Conservation (phyloP, 768 basidiomycete genomes). For the Amanita pallidorosea region DNA sequence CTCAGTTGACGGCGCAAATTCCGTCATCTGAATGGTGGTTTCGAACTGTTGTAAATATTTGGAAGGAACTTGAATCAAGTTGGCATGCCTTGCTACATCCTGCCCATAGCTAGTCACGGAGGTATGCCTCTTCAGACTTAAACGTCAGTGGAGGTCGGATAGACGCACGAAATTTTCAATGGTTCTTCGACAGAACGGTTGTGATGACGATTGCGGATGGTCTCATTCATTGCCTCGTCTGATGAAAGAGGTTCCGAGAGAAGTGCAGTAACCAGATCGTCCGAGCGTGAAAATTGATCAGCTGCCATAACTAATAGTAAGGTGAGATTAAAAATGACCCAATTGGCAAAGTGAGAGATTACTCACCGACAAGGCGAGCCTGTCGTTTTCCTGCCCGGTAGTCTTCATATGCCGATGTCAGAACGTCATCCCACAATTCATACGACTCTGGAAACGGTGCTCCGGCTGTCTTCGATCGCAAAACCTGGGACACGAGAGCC, state of each 20-base stretch:
- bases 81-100: not conserved
- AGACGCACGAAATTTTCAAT: constrained; percentile 30
- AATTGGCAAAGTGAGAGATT: constrained; percentile 2
- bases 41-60: constrained; percentile 41
- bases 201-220: constrained; percentile 41
- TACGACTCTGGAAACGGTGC: constrained; percentile 18
- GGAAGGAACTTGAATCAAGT: constrained; percentile 3
- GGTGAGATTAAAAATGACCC: not conserved
- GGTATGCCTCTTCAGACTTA: not conserved
- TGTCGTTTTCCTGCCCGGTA: constrained; percentile 21
- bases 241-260: constrained; percentile 61
- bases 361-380: constrained; percentile 40
- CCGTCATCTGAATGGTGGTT: constrained; percentile 36
- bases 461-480: constrained; percentile 13
- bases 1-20: constrained; percentile 14
- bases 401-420: constrained; percentile 24
- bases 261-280: constrained; percentile 57
- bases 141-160: constrained; percentile 12
- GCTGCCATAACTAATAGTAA: constrained; percentile 40
- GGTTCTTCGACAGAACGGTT: constrained; percentile 11
- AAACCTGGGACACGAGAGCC: constrained; percentile 33
- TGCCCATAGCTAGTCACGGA: not conserved
- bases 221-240: constrained; percentile 29
- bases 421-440: constrained; percentile 36
- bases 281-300: constrained; percentile 41